phyloP scores from a whole-genome alignment of 805 yeast species.

The Wickerhamomyces canadensis region DNA sequence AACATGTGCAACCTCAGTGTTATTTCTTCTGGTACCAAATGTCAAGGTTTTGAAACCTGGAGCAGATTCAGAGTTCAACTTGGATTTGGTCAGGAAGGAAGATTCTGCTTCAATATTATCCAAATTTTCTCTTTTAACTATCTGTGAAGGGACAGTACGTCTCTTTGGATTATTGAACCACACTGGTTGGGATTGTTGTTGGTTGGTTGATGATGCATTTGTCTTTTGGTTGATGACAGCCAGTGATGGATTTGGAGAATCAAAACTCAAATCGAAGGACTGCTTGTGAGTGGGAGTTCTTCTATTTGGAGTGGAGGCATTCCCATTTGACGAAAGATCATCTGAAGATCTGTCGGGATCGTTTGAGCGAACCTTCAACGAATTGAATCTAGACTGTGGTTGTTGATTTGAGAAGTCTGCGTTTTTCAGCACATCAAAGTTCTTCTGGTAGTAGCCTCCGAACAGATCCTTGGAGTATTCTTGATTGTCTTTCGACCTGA shows the following conservation, averaged over 20 bases:
- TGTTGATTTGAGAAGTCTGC: constrained; percentile 2
- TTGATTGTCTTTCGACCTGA: constrained; percentile 12
- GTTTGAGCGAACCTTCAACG: constrained; percentile 14
- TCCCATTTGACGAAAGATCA: constrained; percentile 14
- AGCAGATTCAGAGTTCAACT: constrained; percentile 6
- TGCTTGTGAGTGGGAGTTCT: constrained; percentile 23
- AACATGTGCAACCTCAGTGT: constrained; percentile 18
- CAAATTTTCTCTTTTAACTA: constrained; percentile 35
- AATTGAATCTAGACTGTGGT: constrained; percentile 17
- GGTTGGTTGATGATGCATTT: constrained; percentile 4
- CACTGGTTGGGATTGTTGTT: constrained; percentile 18
- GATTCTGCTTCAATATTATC: constrained; percentile 21
- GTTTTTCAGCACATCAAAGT: constrained; percentile 17
- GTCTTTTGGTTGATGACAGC: constrained; percentile 21
- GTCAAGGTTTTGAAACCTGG: constrained; percentile 32
- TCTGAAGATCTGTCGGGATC: constrained; percentile 18
- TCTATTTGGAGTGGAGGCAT: constrained; percentile 17
- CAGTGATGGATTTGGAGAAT: constrained; percentile 16
- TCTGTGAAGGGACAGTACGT: constrained; percentile 41
- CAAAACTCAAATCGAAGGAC: constrained; percentile 14
- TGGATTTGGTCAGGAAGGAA: constrained; percentile 17
- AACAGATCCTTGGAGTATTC: constrained; percentile 22
- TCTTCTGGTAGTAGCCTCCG: constrained; percentile 20
- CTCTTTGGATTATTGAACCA: constrained; percentile 41
- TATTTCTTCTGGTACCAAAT: constrained; percentile 32